These are phyloP conservation scores for Teratosphaeria zuluensis DNA, from an alignment of 2,329 filamentous ascomycete species.

Conservation along the genomic window DNA sequence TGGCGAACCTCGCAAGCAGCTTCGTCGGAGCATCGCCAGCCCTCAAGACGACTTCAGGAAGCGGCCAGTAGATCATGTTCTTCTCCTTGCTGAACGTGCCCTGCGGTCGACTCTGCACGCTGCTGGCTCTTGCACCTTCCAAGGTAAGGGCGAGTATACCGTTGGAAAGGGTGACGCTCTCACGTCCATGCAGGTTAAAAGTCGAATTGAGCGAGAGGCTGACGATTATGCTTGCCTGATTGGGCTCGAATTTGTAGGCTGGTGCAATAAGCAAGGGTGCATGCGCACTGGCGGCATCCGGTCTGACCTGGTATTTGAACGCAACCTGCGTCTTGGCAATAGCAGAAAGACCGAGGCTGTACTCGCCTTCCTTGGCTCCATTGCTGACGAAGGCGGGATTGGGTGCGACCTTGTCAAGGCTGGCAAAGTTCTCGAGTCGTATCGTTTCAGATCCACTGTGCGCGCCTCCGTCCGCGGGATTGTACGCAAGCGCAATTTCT, in stretches of 20 bases:
- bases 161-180: constrained; percentile 57
- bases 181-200: constrained; percentile 38
- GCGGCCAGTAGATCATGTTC: constrained; percentile 68
- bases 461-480: constrained; percentile 42
- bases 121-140: constrained; percentile 46
- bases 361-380: constrained; percentile 64
- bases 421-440: constrained; percentile 75
- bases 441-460: constrained; percentile 51
- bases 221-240: constrained; percentile 77
- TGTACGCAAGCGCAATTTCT: constrained; percentile 82
- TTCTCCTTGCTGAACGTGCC: constrained; percentile 73
- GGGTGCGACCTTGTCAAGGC: constrained; percentile 84
- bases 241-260: constrained; percentile 72
- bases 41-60: constrained; percentile 61
- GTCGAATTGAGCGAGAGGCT: constrained; percentile 75
- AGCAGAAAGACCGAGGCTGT: constrained; percentile 62
- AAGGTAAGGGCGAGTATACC: constrained; percentile 61
- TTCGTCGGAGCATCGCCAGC: constrained; percentile 54
- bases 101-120: constrained; percentile 66
- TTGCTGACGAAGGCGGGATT: constrained; percentile 86
- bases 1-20: constrained; percentile 73
- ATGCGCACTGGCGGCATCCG: constrained; percentile 49
- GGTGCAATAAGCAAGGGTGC: constrained; percentile 66
- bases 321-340: constrained; percentile 63
- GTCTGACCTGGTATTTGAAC: constrained; percentile 85